phyloP scores from a whole-genome alignment of 2,329 filamentous ascomycete genomes.

The Raffaelea deltoideospora region DNA sequence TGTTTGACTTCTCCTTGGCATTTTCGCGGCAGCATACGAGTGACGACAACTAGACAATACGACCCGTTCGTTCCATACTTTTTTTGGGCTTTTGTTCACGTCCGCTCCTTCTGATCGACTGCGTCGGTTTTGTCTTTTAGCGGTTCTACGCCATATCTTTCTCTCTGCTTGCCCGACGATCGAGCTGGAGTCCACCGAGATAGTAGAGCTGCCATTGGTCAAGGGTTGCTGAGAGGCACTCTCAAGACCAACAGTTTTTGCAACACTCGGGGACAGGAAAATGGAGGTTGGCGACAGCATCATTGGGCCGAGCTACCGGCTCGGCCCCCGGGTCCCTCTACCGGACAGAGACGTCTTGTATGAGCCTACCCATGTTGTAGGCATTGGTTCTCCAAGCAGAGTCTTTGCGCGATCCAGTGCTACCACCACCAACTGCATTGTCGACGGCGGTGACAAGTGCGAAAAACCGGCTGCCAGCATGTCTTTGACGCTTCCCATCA shows the following conservation, averaged over 20 bases:
- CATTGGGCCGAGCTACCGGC: slow-evolving; percentile 9
- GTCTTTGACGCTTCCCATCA: slow-evolving; percentile 49
- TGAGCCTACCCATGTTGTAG: slow-evolving; percentile 10
- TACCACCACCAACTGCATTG: slow-evolving; percentile 4
- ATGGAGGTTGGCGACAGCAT: slow-evolving; percentile 8
- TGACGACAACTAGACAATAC: no score
- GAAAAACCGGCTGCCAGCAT: slow-evolving; percentile 42
- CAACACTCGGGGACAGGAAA: background rate
- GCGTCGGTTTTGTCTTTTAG: no score
- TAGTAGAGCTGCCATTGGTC: no score
- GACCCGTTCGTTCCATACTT: no score
- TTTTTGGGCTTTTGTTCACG: no score
- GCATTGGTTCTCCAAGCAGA: slow-evolving; percentile 7
- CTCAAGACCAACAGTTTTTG: background rate
- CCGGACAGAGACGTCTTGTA: background rate
- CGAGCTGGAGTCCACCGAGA: no score
- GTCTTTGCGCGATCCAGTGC: slow-evolving; percentile 10
- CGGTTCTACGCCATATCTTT: no score
- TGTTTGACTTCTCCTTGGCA: no score
- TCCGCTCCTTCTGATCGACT: no score
- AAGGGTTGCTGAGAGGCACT: no score
- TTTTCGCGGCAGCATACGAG: no score
- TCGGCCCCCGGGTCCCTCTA: slow-evolving; percentile 13
- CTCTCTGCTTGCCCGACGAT: no score
- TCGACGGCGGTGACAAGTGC: slow-evolving; percentile 23